These are phyloP conservation scores for Puccinellia tenuiflora DNA, from an alignment of 176 grass and related monocot species.

Conservation along the genomic window DNA sequence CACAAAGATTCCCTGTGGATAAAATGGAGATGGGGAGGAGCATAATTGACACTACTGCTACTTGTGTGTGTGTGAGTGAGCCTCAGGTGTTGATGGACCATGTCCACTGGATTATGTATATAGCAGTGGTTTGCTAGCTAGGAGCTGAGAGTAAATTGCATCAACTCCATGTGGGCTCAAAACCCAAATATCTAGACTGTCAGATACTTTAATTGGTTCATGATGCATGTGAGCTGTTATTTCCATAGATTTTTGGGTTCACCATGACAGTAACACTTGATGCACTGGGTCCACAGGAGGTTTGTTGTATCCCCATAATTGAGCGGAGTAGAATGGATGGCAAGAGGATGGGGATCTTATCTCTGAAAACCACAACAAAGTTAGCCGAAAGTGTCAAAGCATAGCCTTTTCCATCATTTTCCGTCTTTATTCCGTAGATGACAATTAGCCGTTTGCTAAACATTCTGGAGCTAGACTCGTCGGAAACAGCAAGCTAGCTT, in stretches of 20 bases:
- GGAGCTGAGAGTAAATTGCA: neutral
- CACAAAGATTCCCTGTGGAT: constrained; percentile 56
- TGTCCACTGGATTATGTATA: constrained; percentile 32
- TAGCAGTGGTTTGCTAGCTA: neutral
- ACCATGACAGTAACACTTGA: constrained; percentile 34
- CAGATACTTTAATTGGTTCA: neutral
- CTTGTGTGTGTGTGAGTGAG: constrained; percentile 2
- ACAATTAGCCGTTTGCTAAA: constrained; percentile 37
- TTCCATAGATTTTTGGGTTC: constrained; percentile 18
- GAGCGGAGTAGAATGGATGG: constrained; percentile 41
- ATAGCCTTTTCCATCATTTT: constrained; percentile 69
- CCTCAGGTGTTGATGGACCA: constrained; percentile 34
- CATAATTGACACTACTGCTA: constrained; percentile 26
- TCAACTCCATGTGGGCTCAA: neutral
- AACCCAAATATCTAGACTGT: neutral
- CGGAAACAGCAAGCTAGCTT: constrained; percentile 6
- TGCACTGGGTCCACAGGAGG: constrained; percentile 32
- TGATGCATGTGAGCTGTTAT: constrained; percentile 9
- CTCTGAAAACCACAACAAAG: constrained; percentile 67
- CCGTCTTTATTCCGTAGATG: constrained; percentile 48
- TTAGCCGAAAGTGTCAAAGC: constrained; percentile 70
- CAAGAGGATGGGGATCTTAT: constrained; percentile 76
- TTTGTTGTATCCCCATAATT: constrained; percentile 31
- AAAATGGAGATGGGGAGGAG: constrained; percentile 31
- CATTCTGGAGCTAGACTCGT: constrained; percentile 25